Evolutionary conservation across 441 rosid genomes (phyloP).

Genomic region (Eutrema salsugineum): DNA sequence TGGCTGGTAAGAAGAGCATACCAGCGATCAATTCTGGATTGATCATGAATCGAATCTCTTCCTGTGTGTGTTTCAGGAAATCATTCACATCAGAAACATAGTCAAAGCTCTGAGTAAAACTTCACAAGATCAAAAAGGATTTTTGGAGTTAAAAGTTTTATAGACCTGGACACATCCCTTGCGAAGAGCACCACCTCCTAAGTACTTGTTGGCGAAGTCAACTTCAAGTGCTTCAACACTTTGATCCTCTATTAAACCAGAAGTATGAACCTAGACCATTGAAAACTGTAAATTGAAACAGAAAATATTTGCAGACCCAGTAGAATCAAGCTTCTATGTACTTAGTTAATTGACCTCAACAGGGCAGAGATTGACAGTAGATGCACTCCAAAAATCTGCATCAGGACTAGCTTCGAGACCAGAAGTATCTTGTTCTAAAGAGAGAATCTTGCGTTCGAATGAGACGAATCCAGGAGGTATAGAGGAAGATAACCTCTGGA

Average conservation of each 20-base stretch:
- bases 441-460: slow-evolving; percentile 72
- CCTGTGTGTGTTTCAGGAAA: slow-evolving; percentile 38
- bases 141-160: neutral
- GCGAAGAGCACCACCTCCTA: slow-evolving; percentile 82
- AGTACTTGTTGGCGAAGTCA: slow-evolving; percentile 82
- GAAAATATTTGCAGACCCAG: neutral
- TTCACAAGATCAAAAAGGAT: neutral
- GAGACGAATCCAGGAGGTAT: slow-evolving; percentile 68
- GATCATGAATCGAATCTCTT: slow-evolving; percentile 92
- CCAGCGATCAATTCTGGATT: slow-evolving; percentile 87
- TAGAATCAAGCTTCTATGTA: neutral
- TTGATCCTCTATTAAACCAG: slow-evolving; percentile 76
- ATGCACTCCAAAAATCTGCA: slow-evolving; percentile 56
- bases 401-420: slow-evolving; percentile 38
- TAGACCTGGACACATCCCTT: slow-evolving; percentile 84
- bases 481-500: slow-evolving; percentile 54
- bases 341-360: slow-evolving; percentile 44
- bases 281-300: neutral
- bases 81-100: neutral
- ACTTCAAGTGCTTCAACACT: slow-evolving; percentile 57
- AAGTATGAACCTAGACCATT: slow-evolving; percentile 41
- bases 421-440: slow-evolving; percentile 33
- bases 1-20: slow-evolving; percentile 86
- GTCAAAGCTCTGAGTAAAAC: neutral
- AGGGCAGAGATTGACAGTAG: slow-evolving; percentile 48